These are phyloP conservation scores for Nepenthes alata DNA, from an alignment of 179 eudicot genomes.

Conservation along the genomic window DNA sequence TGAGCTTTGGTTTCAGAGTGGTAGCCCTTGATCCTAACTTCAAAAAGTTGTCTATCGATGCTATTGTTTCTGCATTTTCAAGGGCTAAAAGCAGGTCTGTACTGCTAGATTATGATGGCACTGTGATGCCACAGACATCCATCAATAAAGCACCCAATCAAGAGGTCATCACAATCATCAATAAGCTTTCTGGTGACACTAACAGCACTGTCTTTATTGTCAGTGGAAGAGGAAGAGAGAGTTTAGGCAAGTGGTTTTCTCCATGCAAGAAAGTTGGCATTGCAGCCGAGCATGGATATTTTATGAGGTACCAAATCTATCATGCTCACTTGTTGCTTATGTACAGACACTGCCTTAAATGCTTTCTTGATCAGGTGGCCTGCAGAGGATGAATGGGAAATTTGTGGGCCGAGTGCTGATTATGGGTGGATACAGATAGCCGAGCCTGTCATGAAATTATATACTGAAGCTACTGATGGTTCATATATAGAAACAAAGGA, in stretches of 20 bases:
- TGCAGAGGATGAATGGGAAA: constrained; percentile 55
- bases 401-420: constrained; percentile 49
- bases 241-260: constrained; percentile 66
- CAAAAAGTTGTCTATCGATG: constrained; percentile 68
- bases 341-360: constrained; percentile 2
- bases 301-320: constrained; percentile 39
- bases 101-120: constrained; percentile 74
- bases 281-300: constrained; percentile 93
- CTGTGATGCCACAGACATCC: constrained; percentile 58
- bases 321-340: neutral
- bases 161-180: constrained; percentile 44
- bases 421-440: constrained; percentile 82
- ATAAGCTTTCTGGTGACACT: constrained; percentile 47
- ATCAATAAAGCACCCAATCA: constrained; percentile 41
- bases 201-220: constrained; percentile 76
- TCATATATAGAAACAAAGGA: constrained; percentile 60
- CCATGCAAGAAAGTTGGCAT: constrained; percentile 67
- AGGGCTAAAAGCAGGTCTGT: constrained; percentile 71
- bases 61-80: constrained; percentile 67
- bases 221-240: constrained; percentile 62
- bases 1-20: constrained; percentile 84
- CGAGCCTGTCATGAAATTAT: constrained; percentile 72
- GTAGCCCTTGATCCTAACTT: constrained; percentile 78
- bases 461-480: constrained; percentile 77
- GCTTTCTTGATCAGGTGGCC: constrained; percentile 32